Evolutionary conservation across 2,329 filamentous ascomycete genomes (phyloP).

Genomic region (Aureobasidium sp.): DNA sequence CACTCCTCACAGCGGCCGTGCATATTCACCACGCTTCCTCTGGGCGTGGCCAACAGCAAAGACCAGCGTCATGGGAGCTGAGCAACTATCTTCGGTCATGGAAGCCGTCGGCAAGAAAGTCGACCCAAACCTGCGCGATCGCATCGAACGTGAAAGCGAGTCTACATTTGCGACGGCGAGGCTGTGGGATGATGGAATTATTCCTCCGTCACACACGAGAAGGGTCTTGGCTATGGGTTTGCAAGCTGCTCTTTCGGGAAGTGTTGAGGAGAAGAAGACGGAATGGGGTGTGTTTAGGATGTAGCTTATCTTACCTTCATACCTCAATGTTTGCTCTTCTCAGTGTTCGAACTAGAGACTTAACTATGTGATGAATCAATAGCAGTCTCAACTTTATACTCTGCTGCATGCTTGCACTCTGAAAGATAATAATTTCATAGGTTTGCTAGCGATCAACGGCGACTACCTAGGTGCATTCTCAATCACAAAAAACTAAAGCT

Average conservation of each 20-base stretch:
- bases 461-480: neutral
- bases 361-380: neutral
- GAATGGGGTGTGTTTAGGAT: constrained; percentile 33
- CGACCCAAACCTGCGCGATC: constrained; percentile 69
- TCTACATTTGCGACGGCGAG: constrained; percentile 81
- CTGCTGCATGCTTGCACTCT: neutral
- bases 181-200: constrained; percentile 63
- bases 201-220: constrained; percentile 41
- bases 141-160: constrained; percentile 86
- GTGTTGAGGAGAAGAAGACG: constrained; percentile 25
- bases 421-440: neutral
- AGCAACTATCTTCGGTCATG: constrained; percentile 90
- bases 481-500: constrained; percentile 17
- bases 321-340: neutral
- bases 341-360: neutral
- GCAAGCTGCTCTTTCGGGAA: constrained; percentile 33
- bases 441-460: neutral
- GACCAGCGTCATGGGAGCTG: constrained; percentile 90
- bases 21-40: constrained; percentile 82
- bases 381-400: neutral
- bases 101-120: constrained; percentile 78
- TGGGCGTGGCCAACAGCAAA: constrained; percentile 99
- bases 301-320: constrained; percentile 16
- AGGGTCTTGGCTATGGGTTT: constrained; percentile 40
- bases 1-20: constrained; percentile 55